Evolutionary conservation across 2,329 filamentous ascomycete species (phyloP).

Genomic region (Trichothecium roseum): DNA sequence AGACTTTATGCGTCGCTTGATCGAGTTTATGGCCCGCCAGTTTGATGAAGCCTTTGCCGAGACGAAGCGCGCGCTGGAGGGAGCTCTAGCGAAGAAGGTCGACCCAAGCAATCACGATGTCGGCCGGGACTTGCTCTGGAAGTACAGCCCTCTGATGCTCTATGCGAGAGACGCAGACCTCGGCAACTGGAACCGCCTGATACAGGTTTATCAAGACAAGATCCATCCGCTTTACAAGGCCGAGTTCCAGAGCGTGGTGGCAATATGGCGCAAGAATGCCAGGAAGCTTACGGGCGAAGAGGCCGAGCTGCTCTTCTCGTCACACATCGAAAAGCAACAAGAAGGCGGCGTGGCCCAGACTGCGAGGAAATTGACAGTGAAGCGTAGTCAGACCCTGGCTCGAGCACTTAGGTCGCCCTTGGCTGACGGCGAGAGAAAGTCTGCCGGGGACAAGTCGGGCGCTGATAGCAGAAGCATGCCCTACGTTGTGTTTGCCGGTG

Average conservation of each 20-base stretch:
- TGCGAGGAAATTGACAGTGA: constrained; percentile 85
- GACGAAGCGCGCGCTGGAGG: constrained; percentile 54
- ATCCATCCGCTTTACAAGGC: constrained; percentile 68
- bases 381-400: constrained; percentile 80
- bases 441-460: constrained; percentile 43
- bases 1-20: constrained; percentile 67
- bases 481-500: constrained; percentile 71
- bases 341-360: constrained; percentile 59
- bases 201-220: constrained; percentile 72
- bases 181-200: constrained; percentile 68
- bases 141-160: constrained; percentile 76
- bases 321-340: constrained; percentile 73
- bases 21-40: constrained; percentile 71
- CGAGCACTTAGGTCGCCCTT: constrained; percentile 60
- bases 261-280: constrained; percentile 70
- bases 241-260: constrained; percentile 68
- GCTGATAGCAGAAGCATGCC: constrained; percentile 59
- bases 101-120: constrained; percentile 61
- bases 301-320: constrained; percentile 76
- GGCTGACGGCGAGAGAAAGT: constrained; percentile 41
- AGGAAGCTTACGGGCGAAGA: constrained; percentile 70
- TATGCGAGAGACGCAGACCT: constrained; percentile 80
- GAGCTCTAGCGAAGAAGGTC: constrained; percentile 53
- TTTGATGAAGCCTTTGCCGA: constrained; percentile 68
- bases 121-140: constrained; percentile 69